Evolutionary conservation across 305 asterid species (phyloP).

Genomic region (Fraxinus velutina): DNA sequence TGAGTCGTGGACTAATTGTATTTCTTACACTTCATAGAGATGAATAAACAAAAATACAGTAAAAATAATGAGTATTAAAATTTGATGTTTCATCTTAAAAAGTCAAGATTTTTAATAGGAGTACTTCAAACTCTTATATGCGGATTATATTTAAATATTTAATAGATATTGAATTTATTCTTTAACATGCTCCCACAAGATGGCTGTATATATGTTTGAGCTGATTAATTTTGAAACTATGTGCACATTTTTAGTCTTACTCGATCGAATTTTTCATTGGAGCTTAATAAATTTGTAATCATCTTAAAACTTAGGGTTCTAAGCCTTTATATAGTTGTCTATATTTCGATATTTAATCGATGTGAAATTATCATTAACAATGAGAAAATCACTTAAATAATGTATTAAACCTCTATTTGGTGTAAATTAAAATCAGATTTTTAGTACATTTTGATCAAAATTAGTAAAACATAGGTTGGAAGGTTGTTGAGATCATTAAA

Average conservation of each 20-base stretch:
- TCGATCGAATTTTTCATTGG: neutral
- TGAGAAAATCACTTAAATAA: neutral
- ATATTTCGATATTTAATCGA: no score
- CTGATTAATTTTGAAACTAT: neutral
- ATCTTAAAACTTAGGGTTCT: neutral
- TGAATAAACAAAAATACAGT: neutral
- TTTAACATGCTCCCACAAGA: neutral
- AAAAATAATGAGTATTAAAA: no score
- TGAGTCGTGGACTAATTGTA: neutral
- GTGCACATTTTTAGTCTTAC: neutral
- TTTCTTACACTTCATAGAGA: neutral
- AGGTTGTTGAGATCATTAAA: neutral
- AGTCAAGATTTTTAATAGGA: no score
- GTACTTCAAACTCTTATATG: neutral
- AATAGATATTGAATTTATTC: no score
- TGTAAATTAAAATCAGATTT: no score
- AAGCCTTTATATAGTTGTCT: no score
- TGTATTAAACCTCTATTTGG: no score
- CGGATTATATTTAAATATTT: no score
- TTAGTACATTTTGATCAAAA: no score
- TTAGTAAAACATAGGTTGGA: neutral
- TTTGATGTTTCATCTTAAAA: neutral
- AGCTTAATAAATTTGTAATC: neutral
- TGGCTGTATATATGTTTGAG: neutral
- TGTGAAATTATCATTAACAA: neutral